Evolutionary conservation across 2,329 filamentous ascomycete species (phyloP), one percentile per base, ranked within the genome.

Genomic region (Paecilomyces formosus): DNA sequence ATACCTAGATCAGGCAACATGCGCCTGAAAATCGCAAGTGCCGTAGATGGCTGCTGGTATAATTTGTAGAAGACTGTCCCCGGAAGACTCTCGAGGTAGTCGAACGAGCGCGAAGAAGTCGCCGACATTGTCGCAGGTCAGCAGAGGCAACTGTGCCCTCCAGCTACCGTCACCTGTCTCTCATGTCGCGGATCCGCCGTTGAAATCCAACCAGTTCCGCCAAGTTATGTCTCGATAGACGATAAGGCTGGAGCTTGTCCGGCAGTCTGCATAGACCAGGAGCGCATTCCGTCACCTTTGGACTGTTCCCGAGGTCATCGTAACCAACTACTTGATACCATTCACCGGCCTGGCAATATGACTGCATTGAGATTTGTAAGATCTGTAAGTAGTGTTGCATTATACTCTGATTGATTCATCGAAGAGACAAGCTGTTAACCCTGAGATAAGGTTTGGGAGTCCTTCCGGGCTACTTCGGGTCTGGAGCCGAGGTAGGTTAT

Each of bases 21-120:
- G 78, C 94, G 92, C 65, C 94, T 86, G 74, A 97, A 97, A 69
- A 99, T 92, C 65, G 94, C 94, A 64, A 99, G 86, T 39, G 92
- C 89, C 1, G 94, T 96, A 50, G 93, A 96, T 30, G 94, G 94
- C 80, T 97, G 92, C 78, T 92, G 89, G 81, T 99, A 99, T 53
- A 99, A 83, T 74, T 90, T 89, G 72, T 86, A 85, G 75, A 97
- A 96, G 35, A 91, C 95, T 50, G 89, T 91, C 63, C 92, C 91
- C 55, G 90, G 90, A 69, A 96, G 87, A 72, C 88, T 86, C 82
- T 97, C 92, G 72, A 97, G 87, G 77, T 96, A 97, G 72, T 97
- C 92, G 72, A 93, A 89, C 57, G 84, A 82, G 64, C 84, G 83
- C 63, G 81, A 80, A 56, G 83, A 82, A 57, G 84, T 80, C 61